Conservation (phyloP, 2,329 filamentous ascomycete species). For the Clarireedia paspali region DNA sequence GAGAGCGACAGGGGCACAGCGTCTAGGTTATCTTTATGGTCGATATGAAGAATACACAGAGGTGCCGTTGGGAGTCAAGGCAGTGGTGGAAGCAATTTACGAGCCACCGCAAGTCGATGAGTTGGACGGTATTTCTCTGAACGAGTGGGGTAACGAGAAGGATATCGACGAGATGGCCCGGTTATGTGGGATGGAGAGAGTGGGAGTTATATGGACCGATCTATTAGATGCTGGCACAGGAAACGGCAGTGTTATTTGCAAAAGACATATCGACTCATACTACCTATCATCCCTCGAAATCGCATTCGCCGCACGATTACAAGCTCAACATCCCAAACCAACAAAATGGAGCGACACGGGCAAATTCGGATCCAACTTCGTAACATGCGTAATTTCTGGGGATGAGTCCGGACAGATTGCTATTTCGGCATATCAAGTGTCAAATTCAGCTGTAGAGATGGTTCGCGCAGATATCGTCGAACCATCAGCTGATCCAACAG, state of each 20-base stretch:
- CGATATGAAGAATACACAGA: conserved; percentile 85
- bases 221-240: conserved; percentile 72
- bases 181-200: conserved; percentile 76
- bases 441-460: conserved; percentile 95
- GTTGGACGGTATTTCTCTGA: conserved; percentile 76
- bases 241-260: conserved; percentile 86
- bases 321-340: conserved; percentile 79
- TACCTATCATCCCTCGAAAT: conserved; percentile 90
- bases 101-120: conserved; percentile 90
- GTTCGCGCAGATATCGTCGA: conserved; percentile 90
- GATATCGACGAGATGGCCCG: conserved; percentile 74
- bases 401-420: conserved; percentile 83
- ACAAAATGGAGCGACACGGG: conserved; percentile 98
- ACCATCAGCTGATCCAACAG: conserved; percentile 82
- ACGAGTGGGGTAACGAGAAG: conserved; percentile 77
- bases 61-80: conserved; percentile 89
- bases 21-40: conserved; percentile 86
- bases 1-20: conserved; percentile 76
- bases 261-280: conserved; percentile 86
- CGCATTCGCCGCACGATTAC: conserved; percentile 77
- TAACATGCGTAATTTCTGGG: conserved; percentile 92
- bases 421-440: conserved; percentile 89
- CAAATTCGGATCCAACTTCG: conserved; percentile 89
- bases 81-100: conserved; percentile 93
- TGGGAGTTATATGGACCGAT: conserved; percentile 94